Base-by-base conservation (phyloP, 495 filamentous ascomycete genomes). In the Daldinia caldariorum region DNA sequence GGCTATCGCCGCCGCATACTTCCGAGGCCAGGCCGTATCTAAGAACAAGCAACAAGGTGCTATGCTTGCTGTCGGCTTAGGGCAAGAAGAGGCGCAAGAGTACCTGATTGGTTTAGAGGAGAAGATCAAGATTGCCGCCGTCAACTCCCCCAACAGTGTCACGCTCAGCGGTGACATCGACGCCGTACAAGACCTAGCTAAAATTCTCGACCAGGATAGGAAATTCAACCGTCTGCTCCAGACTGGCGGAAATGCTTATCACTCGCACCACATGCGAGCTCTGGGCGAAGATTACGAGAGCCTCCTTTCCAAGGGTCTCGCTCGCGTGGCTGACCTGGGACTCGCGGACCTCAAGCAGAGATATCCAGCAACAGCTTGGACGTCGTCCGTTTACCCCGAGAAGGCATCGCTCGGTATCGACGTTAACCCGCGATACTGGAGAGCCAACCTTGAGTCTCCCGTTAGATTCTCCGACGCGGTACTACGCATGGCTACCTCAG, bases 161-260 rank as follows among this genome's bases (percentile, higher is more conserved):
- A 87, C 85, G 0, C 47, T 86, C 0, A 80, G 77, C 8, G 85
- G 84, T 0, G 78, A 83, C 26, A 38, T 9, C 0, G 71, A 77
- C 3, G 78, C 71, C 8, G 58, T 83, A 10, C 53, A 63, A 0
- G 51, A 79, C n/a, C 66, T 78, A 0, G 57, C 80, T 26, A 69
- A 47, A 4, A 66, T 81, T 1, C 66, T 88, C 0, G 76, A 85
- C 2, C 79, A 77, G 0, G 69, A 82, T 10, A 58, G 63, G 0
- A 80, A 73, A n/a, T 85, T 86, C 64, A 74, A 78, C 2, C 61
- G 83, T 3, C 10, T 59, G 0, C 72, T 87, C 13, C 70, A 70
- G 18, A 83, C 85, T 0, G 81, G 83, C 20, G 80, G 84, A n/a
- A 75, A 68, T 2, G 86, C 86, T 0, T 89, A 87, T 61, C 86